Evolutionary conservation across 306 rosid genomes (phyloP).

Genomic region (Trifolium pratense): DNA sequence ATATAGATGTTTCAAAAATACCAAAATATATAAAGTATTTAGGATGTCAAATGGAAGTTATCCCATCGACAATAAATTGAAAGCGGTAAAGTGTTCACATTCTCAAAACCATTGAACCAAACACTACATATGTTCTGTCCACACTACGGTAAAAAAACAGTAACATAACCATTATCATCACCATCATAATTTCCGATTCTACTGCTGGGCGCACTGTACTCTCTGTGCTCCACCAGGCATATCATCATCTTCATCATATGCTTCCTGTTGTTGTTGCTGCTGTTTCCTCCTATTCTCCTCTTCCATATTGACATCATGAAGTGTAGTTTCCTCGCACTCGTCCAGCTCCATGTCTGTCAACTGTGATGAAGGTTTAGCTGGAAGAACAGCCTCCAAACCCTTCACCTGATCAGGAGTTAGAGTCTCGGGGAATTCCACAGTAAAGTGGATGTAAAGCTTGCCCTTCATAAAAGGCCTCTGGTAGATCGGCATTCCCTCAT

Average conservation of each 20-base stretch:
- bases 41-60: constrained; percentile 26
- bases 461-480: constrained; percentile 97
- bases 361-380: constrained; percentile 59
- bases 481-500: constrained; percentile 94
- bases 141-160: constrained; percentile 28
- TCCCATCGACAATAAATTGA: constrained; percentile 35
- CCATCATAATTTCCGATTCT: constrained; percentile 17
- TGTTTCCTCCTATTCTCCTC: constrained; percentile 85
- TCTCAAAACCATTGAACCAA: constrained; percentile 28
- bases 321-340: constrained; percentile 92
- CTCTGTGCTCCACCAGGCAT: constrained; percentile 95
- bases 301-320: constrained; percentile 84
- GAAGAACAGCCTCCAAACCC: constrained; percentile 71
- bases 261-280: constrained; percentile 74
- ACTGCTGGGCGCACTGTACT: constrained; percentile 95
- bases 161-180: constrained; percentile 11
- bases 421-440: constrained; percentile 81
- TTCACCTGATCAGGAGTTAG: constrained; percentile 64
- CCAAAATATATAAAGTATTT: constrained; percentile 17
- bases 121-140: constrained; percentile 30
- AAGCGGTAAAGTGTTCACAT: constrained; percentile 19
- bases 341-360: constrained; percentile 89
- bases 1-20: constrained; percentile 17
- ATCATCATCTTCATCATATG: constrained; percentile 82
- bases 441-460: constrained; percentile 85